These are phyloP conservation scores for Phyllostachys edulis DNA, from an alignment of 176 grass and related monocot genomes.

Conservation along the genomic window DNA sequence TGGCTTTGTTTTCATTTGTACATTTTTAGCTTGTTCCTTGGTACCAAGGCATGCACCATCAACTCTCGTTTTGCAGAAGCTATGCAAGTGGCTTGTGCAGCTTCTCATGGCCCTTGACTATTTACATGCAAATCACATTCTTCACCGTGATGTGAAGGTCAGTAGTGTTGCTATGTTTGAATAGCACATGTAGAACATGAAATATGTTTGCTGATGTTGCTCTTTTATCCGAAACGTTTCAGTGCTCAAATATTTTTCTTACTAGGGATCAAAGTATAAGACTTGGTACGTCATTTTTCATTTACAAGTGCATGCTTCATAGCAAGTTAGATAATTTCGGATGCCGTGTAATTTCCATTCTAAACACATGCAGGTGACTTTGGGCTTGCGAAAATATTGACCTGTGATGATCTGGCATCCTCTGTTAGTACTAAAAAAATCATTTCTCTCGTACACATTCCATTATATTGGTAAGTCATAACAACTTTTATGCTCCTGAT, in stretches of 20 bases:
- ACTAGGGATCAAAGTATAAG: slow-evolving; percentile 76
- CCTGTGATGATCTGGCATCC: slow-evolving; percentile 69
- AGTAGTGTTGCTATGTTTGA: slow-evolving; percentile 9
- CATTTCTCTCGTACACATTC: background rate
- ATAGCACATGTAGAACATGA: background rate
- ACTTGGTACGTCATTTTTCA: slow-evolving; percentile 51
- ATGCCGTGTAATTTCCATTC: slow-evolving; percentile 14
- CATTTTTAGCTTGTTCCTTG: background rate
- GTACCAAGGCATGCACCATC: background rate
- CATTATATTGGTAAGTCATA: background rate
- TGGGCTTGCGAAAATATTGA: slow-evolving; percentile 87
- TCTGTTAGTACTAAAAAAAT: slow-evolving; percentile 57
- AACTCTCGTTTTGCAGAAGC: slow-evolving; percentile 49
- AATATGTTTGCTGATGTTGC: slow-evolving; percentile 17
- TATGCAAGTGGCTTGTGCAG: slow-evolving; percentile 87
- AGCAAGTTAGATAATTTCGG: background rate
- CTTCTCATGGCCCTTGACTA: slow-evolving; percentile 92
- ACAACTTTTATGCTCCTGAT: background rate
- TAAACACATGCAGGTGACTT: slow-evolving; percentile 65
- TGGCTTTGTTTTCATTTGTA: background rate
- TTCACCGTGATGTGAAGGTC: slow-evolving; percentile 97
- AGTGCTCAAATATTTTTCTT: slow-evolving; percentile 96
- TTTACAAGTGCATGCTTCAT: slow-evolving; percentile 5
- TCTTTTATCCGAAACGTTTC: slow-evolving; percentile 28
- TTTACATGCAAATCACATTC: slow-evolving; percentile 87